Evolutionary conservation across 768 basidiomycete species (phyloP).

Genomic region (Amanita rubescens): DNA sequence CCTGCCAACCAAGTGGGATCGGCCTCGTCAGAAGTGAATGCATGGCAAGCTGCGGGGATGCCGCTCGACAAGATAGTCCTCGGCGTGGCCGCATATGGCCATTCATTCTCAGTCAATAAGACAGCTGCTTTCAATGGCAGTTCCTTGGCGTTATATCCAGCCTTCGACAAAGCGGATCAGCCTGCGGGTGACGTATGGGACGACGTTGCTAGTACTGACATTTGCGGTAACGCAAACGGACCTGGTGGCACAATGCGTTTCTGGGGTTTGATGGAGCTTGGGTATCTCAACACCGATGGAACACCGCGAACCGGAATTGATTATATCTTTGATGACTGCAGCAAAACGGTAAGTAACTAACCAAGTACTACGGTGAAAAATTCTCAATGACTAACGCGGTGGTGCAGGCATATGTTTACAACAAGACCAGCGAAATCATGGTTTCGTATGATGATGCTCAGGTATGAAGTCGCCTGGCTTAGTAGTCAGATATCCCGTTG

Average conservation of each 20-base stretch:
- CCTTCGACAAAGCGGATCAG: constrained; percentile 41
- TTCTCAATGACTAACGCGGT: background rate
- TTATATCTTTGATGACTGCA: constrained; percentile 57
- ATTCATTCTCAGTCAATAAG: constrained; percentile 55
- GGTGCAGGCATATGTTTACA: constrained; percentile 37
- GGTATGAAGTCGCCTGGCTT: constrained; percentile 16
- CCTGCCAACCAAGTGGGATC: constrained; percentile 59
- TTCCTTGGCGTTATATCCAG: constrained; percentile 39
- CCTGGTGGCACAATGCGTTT: constrained; percentile 55
- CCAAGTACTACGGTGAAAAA: background rate
- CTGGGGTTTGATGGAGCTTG: constrained; percentile 53
- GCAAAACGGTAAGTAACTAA: constrained; percentile 57
- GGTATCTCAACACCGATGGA: constrained; percentile 46
- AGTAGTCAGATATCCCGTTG: background rate
- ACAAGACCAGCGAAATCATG: constrained; percentile 34
- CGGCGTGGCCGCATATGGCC: constrained; percentile 79
- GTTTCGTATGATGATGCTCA: constrained; percentile 41
- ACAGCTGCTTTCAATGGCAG: constrained; percentile 36
- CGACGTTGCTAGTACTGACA: constrained; percentile 40
- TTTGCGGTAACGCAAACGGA: constrained; percentile 44
- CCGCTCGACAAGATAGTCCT: constrained; percentile 65
- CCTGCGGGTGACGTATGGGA: constrained; percentile 64
- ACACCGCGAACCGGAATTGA: constrained; percentile 40
- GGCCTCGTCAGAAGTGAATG: constrained; percentile 60
- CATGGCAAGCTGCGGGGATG: constrained; percentile 75